Evolutionary conservation across 495 filamentous ascomycete species (phyloP).

Genomic region (Hypoxylon lenormandii): DNA sequence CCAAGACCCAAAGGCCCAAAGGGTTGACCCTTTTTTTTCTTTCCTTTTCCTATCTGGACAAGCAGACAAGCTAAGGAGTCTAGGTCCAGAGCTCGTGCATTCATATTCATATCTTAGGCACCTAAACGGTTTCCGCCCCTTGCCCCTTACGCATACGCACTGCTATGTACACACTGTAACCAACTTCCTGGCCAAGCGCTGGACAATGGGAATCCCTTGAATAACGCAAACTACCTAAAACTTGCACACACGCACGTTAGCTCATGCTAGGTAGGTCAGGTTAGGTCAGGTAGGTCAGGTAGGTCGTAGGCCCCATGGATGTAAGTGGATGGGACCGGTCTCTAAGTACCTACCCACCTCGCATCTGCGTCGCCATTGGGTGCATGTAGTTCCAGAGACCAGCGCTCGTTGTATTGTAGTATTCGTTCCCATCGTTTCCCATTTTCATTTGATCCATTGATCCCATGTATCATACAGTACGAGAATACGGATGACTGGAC

Average conservation of each 20-base stretch:
- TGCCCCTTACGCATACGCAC: too few relatives aligned
- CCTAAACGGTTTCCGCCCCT: too few relatives aligned
- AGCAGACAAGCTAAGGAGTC: too few relatives aligned
- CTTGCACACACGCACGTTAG: conserved; percentile 44
- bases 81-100: too few relatives aligned
- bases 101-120: too few relatives aligned
- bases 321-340: conserved; percentile 19
- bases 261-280: conserved; percentile 26
- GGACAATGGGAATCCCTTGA: conserved; percentile 41
- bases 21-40: neutral
- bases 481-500: neutral
- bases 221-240: conserved; percentile 47
- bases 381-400: conserved; percentile 18
- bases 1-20: too few relatives aligned
- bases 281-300: conserved; percentile 6
- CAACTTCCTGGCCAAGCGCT: neutral
- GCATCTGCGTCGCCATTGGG: conserved; percentile 24
- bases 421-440: conserved; percentile 20
- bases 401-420: conserved; percentile 12
- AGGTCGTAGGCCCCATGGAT: conserved; percentile 27
- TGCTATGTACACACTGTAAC: too few relatives aligned
- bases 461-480: conserved; percentile 7
- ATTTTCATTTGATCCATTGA: neutral
- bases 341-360: conserved; percentile 33
- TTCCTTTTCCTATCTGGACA: neutral